These are phyloP conservation scores for Tephrocybe rancida DNA, from an alignment of 768 basidiomycete genomes.

Conservation along the genomic window DNA sequence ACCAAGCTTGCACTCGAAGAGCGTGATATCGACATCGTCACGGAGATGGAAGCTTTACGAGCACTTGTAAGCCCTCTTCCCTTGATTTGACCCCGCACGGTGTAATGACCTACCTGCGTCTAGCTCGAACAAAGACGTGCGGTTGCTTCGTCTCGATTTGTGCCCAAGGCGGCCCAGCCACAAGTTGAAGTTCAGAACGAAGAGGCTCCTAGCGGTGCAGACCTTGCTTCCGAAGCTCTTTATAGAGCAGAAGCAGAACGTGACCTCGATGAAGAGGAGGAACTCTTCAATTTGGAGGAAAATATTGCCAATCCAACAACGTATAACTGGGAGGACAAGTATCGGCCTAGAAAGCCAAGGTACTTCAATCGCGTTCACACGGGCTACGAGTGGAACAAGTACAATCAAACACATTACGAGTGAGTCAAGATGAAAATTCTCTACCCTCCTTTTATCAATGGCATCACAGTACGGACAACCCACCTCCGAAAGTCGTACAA, in stretches of 20 bases:
- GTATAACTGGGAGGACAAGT: conserved; percentile 99
- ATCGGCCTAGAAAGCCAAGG: conserved; percentile 92
- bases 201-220: conserved; percentile 63
- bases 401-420: conserved; percentile 99
- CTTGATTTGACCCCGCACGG: neutral
- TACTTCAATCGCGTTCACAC: conserved; percentile 99
- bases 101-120: conserved; percentile 6
- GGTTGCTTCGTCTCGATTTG: conserved; percentile 86
- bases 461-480: conserved; percentile 84
- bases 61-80: conserved; percentile 57
- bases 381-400: conserved; percentile 99
- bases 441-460: conserved; percentile 8
- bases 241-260: conserved; percentile 91
- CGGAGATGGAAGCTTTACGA: conserved; percentile 63
- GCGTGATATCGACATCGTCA: conserved; percentile 76
- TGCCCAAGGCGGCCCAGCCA: conserved; percentile 72
- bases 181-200: conserved; percentile 57
- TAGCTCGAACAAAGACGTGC: conserved; percentile 80
- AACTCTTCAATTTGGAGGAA: conserved; percentile 93
- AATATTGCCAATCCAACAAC: conserved; percentile 79
- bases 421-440: conserved; percentile 47
- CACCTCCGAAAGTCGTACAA: conserved; percentile 98
- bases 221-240: conserved; percentile 86
- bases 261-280: conserved; percentile 95
- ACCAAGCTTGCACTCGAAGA: conserved; percentile 75